Evolutionary conservation across 2,329 filamentous ascomycete genomes (phyloP).

Genomic region (Curvularia sp.): DNA sequence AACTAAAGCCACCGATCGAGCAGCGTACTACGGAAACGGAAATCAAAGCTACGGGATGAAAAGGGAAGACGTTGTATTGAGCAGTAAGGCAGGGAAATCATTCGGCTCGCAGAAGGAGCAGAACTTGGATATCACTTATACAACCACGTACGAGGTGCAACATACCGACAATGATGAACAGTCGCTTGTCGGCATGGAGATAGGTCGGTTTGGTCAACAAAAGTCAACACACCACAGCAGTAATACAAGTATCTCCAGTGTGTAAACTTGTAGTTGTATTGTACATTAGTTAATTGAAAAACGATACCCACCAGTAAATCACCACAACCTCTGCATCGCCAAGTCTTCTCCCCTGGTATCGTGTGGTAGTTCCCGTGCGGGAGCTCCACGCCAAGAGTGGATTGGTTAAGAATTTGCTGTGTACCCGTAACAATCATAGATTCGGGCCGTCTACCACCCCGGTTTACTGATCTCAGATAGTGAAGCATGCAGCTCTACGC

Average conservation of each 20-base stretch:
- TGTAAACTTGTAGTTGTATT: constrained; percentile 19
- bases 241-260: constrained; percentile 21
- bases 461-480: neutral
- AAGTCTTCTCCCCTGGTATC: neutral
- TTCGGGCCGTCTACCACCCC: neutral
- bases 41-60: constrained; percentile 33
- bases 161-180: constrained; percentile 23
- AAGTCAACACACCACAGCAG: constrained; percentile 12
- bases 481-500: neutral
- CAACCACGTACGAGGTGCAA: constrained; percentile 25
- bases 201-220: constrained; percentile 10
- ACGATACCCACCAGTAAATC: neutral
- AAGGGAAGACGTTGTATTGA: constrained; percentile 25
- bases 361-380: neutral
- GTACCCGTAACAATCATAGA: neutral
- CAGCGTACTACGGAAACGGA: constrained; percentile 23
- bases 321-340: neutral
- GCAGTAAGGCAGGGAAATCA: constrained; percentile 9
- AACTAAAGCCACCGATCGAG: constrained; percentile 27
- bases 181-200: constrained; percentile 15
- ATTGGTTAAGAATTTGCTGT: neutral
- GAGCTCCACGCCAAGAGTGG: neutral
- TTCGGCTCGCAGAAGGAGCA: neutral
- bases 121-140: constrained; percentile 22
- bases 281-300: neutral